Evolutionary conservation across 345 rosid genomes (phyloP), one percentile per base, ranked within the genome.

Genomic region (Eucalyptus sp.): DNA sequence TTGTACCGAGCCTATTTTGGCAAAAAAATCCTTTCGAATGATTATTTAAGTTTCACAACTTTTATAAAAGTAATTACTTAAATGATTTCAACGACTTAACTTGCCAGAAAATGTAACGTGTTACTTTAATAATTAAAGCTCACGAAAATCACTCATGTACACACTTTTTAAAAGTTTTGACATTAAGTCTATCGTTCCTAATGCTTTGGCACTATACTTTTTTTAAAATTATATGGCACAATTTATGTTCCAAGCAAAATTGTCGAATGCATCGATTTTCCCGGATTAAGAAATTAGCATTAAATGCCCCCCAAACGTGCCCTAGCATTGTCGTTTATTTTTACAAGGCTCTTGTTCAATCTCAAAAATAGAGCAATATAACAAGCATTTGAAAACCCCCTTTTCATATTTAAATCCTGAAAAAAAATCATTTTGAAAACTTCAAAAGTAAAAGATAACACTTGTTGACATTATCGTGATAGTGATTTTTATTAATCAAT

Each of bases 61-160:
- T 22, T 76, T 20, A 10, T 52, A 41, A 76, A 22, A 37, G 5
- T 41, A 2, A 76, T 20, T 76, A 9, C 44, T 66, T 68, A 68
- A 9, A 10, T 33, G 44, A 68, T 17, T 31, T 17, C 43, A 10
- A 66, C 1, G 4, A 16, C 22, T 31, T 66, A 66, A 15, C 6
- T 66, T 37, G 8, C 1, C 4, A 0, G 6, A 33, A 13, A 64
- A 29, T n/a, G 0, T 64, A 13, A n/a, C 0, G 18, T 29, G 18
- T 14, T 64, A 7, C 10, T 64, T 7, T n/a, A n/a, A 64, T 64
- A 64, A 64, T n/a, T 4, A 64, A 64, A 64, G 37, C 37, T n/a
- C 18, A 0, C 31, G 15, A 12, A 60, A 60, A 25, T 27, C 31
- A 11, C 66, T 60, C 11, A 25, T 25, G 29, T 13, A 27, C 66